Percentiles rank a stretch among this genome's conserved stretches.
Conservation (phyloP, 2,329 filamentous ascomycete species). For the Epichloe glyceriae region DNA sequence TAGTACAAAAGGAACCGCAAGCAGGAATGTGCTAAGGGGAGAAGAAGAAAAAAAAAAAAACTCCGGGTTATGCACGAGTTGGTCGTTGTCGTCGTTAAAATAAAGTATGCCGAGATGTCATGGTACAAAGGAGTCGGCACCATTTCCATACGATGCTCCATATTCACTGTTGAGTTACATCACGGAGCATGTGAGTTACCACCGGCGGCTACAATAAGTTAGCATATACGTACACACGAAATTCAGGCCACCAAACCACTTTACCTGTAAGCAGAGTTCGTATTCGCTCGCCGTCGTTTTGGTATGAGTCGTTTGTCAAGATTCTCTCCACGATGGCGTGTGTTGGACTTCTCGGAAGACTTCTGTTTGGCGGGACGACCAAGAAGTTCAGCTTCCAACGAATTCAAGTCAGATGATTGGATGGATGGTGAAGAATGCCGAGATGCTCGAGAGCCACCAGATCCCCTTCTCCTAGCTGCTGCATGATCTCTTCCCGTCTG, state of each 20-base stretch:
- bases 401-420: constrained; percentile 24
- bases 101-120: neutral
- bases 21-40: neutral
- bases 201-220: constrained; percentile 20
- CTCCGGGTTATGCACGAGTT: constrained; percentile 3
- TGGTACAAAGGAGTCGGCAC: neutral
- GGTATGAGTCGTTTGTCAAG: constrained; percentile 10
- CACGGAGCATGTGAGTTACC: constrained; percentile 11
- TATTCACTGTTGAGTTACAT: neutral
- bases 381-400: constrained; percentile 25
- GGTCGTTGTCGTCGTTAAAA: constrained; percentile 4
- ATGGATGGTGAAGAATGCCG: constrained; percentile 18
- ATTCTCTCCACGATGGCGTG: constrained; percentile 11
- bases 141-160: neutral
- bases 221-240: neutral
- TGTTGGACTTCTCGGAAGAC: constrained; percentile 13
- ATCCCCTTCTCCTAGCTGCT: constrained; percentile 9
- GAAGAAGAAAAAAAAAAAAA: neutral
- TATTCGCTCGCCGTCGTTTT: constrained; percentile 21
- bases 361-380: constrained; percentile 21
- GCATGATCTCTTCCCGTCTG: neutral
- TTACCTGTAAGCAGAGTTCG: constrained; percentile 27
- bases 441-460: constrained; percentile 13
- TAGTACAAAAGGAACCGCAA: neutral
- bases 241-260: neutral